These are phyloP conservation scores for Fusarium stilboides DNA, from an alignment of 2,329 filamentous ascomycete species.

Conservation along the genomic window DNA sequence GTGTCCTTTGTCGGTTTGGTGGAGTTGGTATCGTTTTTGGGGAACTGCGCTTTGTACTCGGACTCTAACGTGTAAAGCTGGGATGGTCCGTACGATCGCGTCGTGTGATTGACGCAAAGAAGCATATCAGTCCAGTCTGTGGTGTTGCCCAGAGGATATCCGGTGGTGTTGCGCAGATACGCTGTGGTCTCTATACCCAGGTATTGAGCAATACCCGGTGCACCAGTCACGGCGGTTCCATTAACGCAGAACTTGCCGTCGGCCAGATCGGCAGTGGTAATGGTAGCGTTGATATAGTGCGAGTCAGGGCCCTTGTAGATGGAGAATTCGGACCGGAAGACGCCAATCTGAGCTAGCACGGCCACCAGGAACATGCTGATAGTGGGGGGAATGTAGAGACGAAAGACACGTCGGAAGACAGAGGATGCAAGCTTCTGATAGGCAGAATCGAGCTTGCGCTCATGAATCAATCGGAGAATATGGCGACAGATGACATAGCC, in stretches of 20 bases:
- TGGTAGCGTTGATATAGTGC: slow-evolving; percentile 58
- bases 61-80: slow-evolving; percentile 50
- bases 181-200: slow-evolving; percentile 49
- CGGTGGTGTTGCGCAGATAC: slow-evolving; percentile 51
- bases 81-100: slow-evolving; percentile 49
- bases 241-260: slow-evolving; percentile 49
- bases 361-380: slow-evolving; percentile 60
- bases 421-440: slow-evolving; percentile 57
- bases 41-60: slow-evolving; percentile 31
- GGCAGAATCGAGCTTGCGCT: slow-evolving; percentile 54
- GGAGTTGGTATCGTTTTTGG: slow-evolving; percentile 33
- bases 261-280: slow-evolving; percentile 45
- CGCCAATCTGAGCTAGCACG: slow-evolving; percentile 57
- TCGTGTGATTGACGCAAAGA: slow-evolving; percentile 56
- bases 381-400: slow-evolving; percentile 59
- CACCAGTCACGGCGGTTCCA: slow-evolving; percentile 48
- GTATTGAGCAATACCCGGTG: slow-evolving; percentile 49
- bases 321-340: slow-evolving; percentile 54
- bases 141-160: slow-evolving; percentile 35
- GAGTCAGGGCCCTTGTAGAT: slow-evolving; percentile 58
- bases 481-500: slow-evolving; percentile 60
- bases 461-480: slow-evolving; percentile 56
- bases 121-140: slow-evolving; percentile 49
- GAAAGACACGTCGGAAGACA: slow-evolving; percentile 57
- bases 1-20: slow-evolving; percentile 13